Evolutionary conservation across 345 rosid genomes (phyloP).

Genomic region (Sonneratia alba): DNA sequence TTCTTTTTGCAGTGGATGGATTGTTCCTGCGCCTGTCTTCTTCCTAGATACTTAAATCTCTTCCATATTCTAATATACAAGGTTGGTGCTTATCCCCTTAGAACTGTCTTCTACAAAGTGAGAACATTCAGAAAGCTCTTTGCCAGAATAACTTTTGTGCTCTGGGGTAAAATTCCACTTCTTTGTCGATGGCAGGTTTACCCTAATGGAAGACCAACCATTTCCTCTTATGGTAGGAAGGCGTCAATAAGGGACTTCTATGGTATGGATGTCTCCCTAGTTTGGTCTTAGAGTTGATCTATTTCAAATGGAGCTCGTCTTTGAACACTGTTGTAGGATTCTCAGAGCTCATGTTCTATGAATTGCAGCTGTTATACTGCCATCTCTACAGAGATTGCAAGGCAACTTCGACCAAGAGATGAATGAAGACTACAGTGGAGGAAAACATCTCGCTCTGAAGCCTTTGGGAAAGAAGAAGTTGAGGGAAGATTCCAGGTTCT

Average conservation of each 20-base stretch:
- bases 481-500: conserved; percentile 34
- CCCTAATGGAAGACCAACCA: conserved; percentile 42
- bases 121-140: neutral
- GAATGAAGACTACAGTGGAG: conserved; percentile 29
- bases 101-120: neutral
- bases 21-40: conserved; percentile 63
- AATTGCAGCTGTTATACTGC: conserved; percentile 67
- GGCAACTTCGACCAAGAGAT: conserved; percentile 23
- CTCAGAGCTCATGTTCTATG: neutral
- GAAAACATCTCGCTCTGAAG: conserved; percentile 20
- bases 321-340: neutral
- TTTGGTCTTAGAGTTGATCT: neutral
- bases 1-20: conserved; percentile 79
- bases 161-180: conserved; percentile 5
- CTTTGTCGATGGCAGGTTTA: conserved; percentile 37
- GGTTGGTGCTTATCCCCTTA: conserved; percentile 23
- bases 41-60: conserved; percentile 75
- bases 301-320: neutral
- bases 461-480: conserved; percentile 31
- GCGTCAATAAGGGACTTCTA: conserved; percentile 84
- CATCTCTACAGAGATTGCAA: conserved; percentile 72
- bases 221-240: conserved; percentile 64
- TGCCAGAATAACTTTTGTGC: conserved; percentile 4
- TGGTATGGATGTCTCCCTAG: conserved; percentile 28
- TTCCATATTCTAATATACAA: conserved; percentile 77